Evolutionary conservation across 805 yeast species (phyloP), one percentile per base, ranked within the genome.

Genomic region (Starmerella apis): DNA sequence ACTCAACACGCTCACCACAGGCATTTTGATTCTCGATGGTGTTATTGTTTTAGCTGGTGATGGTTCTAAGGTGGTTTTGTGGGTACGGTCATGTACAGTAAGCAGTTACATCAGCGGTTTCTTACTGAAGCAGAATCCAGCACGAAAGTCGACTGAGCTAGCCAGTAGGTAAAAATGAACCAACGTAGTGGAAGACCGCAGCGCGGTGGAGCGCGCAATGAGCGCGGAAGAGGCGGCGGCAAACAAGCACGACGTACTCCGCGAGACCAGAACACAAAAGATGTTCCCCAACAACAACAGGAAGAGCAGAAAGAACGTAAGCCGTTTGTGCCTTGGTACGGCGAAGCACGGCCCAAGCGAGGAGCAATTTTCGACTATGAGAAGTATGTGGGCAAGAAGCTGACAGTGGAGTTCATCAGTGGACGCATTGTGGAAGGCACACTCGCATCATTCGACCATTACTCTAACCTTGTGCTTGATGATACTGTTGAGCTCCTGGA

Each of bases 361-460:
- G 96, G 88, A 55, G 94, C 95, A 20, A 85, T 88, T 52, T 71
- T 86, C 49, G 87, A 88, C 64, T 71, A 92, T 52, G 77, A 80
- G 54, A 82, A 79, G 61, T 85, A 83, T 64, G 77, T 78, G 59
- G 94, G 86, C 63, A 73, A 81, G 58, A 66, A 73, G 57, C 78
- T 90, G 36, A 75, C 81, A 59, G 90, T 88, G 48, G 81, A 83
- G 59, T 79, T 92, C 63, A 75, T 80, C 57, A 94, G 95, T 11
- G 96, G 95, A 6, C 78, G 96, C 62, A 80, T 80, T 58, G 79
- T 83, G n/a, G 71, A 72, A 16, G 98, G 98, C 31, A 69, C 71
- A 0, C 74, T 90, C 59, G 86, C 84, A 59, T 96, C 97, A 30
- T 87, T 84, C 66, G 99, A 92, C 66, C 96, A 88, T 65, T 83